Base-by-base conservation (phyloP, 1,284 basidiomycete genomes). In the Laetiporus sulphureus region DNA sequence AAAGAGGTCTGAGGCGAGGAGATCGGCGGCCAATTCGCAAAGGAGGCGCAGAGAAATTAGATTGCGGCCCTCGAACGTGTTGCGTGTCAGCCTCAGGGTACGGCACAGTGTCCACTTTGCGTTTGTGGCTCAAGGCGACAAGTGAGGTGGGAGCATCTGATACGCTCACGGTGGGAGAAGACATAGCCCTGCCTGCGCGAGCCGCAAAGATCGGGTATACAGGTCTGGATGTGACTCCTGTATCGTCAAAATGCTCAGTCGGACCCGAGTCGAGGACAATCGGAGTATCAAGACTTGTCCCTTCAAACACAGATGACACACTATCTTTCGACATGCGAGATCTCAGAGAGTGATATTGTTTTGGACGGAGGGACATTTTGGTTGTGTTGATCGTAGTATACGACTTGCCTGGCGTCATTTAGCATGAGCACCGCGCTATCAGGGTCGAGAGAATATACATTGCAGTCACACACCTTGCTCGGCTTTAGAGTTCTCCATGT, bases 41-140 rank as follows among this genome's bases (percentile, higher is more conserved):
- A 25, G 15, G 16, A 40, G 34, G 19, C 25, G 38, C 31, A 30
- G 21, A 22, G 36, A 56, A 57, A 2, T 39, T 23, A 40, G 57
- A 67, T 54, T 79, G 79, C 16, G 64, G 58, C 29, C 78, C 81
- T 51, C 70, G 73, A 46, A 83, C 69, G 60, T 87, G 84, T 52
- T 84, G 83, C n/a, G 60, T 66, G 20, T 65, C 63, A 38, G 51
- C 52, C 49, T 64, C 61, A 25, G 84, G 83, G 52, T 72, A 73
- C 8, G 76, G 72, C 2, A 64, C 64, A 18, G 16, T 10, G 7
- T 33, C 19, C 11, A 32, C 32, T 23, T n/a, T 32, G 20, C 19
- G 25, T 13, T 23, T 33, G 3, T 24, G 21, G 13, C 22, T 29
- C 43, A 38, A 5, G 47, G 43, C 13, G 39, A 40, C 18, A 25